Base-by-base conservation (phyloP, 2,329 filamentous ascomycete species). In the Cyphellophora europaea region DNA sequence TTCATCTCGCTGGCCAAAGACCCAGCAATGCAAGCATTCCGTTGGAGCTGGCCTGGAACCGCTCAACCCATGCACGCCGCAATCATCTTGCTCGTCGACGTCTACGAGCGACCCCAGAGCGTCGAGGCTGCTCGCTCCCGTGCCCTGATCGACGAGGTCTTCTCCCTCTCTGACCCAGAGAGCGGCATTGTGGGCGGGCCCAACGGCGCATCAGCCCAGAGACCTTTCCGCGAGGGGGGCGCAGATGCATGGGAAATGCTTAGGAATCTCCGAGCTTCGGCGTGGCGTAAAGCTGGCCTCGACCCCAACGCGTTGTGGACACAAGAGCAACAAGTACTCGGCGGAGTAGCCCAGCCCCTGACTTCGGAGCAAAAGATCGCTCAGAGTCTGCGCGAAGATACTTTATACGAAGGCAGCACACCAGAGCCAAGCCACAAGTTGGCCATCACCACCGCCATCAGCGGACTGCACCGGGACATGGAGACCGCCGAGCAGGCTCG, bases 201-300 rank as follows among this genome's bases (percentile, higher is more conserved):
- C 44, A 58, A 66, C 38, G 62, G 62, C 11, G 51, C 62, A 18
- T 58, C 60, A 5, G 58, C 57, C 1, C 58, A 62, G 33, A 49
- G 62, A 13, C 63, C 63, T 2, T 39, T 67, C 2, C 61, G 62
- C 35, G 63, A 67, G 33, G 63, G 63, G 11, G 64, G 63, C n/a
- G 56, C 58, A 29, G 62, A 67, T 49, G 63, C 63, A 8, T 67
- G 63, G 63, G 58, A 62, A 31, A 65, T 66, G 63, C 59, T 67
- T 37, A 58, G 61, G 19, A 53, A 61, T 11, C 53, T 67, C 13
- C 61, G 64, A 3, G 58, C 63, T 27, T 63, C 65, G 30, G 63
- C 62, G 30, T 67, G 64, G 64, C 59, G 64, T 40, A 65, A 62
- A 42, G 63, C 62, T 8, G 63, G 64, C 2, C 56, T 67, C 3